Percentiles rank a stretch among this genome's conserved stretches.
These are phyloP conservation scores for Talaromyces sp. DNA, from an alignment of 2,329 filamentous ascomycete species.

Conservation along the genomic window DNA sequence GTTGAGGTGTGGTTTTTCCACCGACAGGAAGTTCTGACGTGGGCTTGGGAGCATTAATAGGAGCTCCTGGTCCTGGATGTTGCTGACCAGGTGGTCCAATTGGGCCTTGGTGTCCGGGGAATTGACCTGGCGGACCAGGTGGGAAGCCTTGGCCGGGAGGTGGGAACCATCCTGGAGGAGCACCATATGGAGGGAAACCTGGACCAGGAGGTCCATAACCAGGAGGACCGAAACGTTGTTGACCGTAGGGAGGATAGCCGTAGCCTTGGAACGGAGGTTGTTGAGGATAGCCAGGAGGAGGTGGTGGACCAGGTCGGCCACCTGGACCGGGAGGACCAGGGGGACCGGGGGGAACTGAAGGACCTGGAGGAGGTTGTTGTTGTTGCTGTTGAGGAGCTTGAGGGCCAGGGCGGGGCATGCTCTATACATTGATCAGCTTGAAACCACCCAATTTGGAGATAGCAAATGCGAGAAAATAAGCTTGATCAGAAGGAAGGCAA, in stretches of 20 bases:
- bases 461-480: background rate
- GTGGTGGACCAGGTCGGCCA: conserved; percentile 27
- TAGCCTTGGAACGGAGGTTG: conserved; percentile 43
- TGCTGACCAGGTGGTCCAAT: conserved; percentile 53
- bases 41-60: conserved; percentile 28
- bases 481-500: conserved; percentile 99
- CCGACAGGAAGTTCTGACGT: conserved; percentile 45
- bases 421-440: conserved; percentile 29
- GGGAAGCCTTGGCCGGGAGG: conserved; percentile 71
- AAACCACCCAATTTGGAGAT: too few relatives aligned
- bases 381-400: conserved; percentile 39
- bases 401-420: conserved; percentile 42
- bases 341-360: conserved; percentile 5
- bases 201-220: conserved; percentile 52
- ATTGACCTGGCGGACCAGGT: conserved; percentile 57
- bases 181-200: conserved; percentile 72
- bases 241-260: conserved; percentile 44
- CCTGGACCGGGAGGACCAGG: conserved; percentile 26
- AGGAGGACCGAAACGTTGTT: conserved; percentile 24
- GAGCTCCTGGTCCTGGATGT: conserved; percentile 31
- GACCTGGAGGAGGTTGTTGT: conserved; percentile 46
- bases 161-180: conserved; percentile 73
- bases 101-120: conserved; percentile 59
- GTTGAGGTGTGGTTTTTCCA: conserved; percentile 36
- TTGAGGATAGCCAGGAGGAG: conserved; percentile 39